Base-by-base conservation (phyloP, 768 basidiomycete genomes). In the Boletus sp. region DNA sequence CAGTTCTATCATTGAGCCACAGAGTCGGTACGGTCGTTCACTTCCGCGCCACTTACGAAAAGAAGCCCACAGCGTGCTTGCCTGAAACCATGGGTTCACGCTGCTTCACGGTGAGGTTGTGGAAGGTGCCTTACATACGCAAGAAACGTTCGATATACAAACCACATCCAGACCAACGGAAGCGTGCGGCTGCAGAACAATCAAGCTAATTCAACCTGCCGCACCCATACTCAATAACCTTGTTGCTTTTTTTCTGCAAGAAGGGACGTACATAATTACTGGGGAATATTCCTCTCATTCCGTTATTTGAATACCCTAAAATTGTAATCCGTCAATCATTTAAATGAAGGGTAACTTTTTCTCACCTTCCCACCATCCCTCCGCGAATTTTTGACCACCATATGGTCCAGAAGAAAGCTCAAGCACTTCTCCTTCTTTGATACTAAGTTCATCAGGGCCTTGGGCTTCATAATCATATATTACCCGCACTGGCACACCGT, bases 351-450 rank as follows among this genome's bases (percentile, higher is more conserved):
- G 38, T 37, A 42, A 35, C 42, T 48, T 57, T 58, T 58, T 63
- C 74, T 62, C 64, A 84, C 90, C 90, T 83, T 92, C 89, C 85
- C 87, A 92, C 90, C 90, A 93, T 29, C 88, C 90, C 51, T 88
- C 83, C 29, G 80, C 87, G 64, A 85, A 87, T 62, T 82, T 74
- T 65, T 81, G 78, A 17, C 88, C 87, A 21, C 83, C 85, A 19
- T 73, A 69, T 21, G 79, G 75, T 2, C 83, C 85, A 29, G 72
- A 75, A n/a, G 86, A 81, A 56, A 93, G 75, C 61, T 85, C 81
- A 47, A 91, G 71, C 38, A 77, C 59, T 56, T 84, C 80, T 6
- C 86, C 87, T 63, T 82, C 86, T 41, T 67, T 67, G 35, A 92
- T 74, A 50, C 70, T 73, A 10, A 92, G 69, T 61, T 93, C 90